Conservation (phyloP, 306 rosid species). For the Geum urbanum region DNA sequence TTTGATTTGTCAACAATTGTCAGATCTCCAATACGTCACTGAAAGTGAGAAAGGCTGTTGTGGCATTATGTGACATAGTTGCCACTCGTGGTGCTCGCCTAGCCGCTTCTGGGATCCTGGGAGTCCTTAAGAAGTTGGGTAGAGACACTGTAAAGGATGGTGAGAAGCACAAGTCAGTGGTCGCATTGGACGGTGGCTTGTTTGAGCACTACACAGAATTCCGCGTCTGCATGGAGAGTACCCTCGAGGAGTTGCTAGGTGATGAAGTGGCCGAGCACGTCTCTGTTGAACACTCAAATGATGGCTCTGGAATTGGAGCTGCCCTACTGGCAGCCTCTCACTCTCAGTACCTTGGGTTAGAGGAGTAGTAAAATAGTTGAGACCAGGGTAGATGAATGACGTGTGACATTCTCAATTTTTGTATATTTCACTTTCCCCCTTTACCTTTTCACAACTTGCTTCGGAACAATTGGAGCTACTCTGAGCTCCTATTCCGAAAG, state of each 20-base stretch:
- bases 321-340: slow-evolving; percentile 94
- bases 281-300: slow-evolving; percentile 61
- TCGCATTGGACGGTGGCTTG: slow-evolving; percentile 90
- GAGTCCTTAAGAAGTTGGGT: slow-evolving; percentile 83
- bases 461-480: slow-evolving; percentile 20
- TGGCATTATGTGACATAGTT: slow-evolving; percentile 63
- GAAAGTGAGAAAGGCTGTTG: slow-evolving; percentile 57
- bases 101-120: slow-evolving; percentile 76
- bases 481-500: slow-evolving; percentile 27
- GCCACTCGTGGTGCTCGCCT: slow-evolving; percentile 85
- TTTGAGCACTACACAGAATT: slow-evolving; percentile 77
- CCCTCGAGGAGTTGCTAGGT: slow-evolving; percentile 80
- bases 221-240: slow-evolving; percentile 66
- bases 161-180: slow-evolving; percentile 67
- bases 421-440: slow-evolving; percentile 16
- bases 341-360: slow-evolving; percentile 66
- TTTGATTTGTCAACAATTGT: slow-evolving; percentile 6
- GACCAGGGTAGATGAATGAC: slow-evolving; percentile 28
- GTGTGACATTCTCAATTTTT: slow-evolving; percentile 34
- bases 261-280: slow-evolving; percentile 53
- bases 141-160: slow-evolving; percentile 62
- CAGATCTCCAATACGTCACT: slow-evolving; percentile 76
- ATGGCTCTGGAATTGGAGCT: slow-evolving; percentile 96
- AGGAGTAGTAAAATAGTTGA: slow-evolving; percentile 41
- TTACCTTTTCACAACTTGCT: slow-evolving; percentile 16